A percentile compares a stretch with the other conserved stretches of the same genome.
Evolutionary conservation across 169 alveolate genomes (phyloP).

Genomic region (Plasmodium gallinaceum): DNA sequence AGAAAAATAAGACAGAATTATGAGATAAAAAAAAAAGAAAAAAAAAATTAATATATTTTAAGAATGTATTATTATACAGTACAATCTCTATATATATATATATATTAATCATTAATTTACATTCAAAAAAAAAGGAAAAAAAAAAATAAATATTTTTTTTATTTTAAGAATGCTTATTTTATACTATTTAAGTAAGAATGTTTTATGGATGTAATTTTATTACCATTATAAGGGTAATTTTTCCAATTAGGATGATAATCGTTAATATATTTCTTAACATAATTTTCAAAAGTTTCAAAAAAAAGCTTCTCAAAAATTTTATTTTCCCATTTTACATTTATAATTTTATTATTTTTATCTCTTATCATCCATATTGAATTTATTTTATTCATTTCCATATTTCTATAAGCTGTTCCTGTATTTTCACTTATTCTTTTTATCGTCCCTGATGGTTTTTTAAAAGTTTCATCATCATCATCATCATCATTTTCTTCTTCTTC

Average conservation of each 20-base stretch:
- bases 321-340: slow-evolving; percentile 88
- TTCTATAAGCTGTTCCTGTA: slow-evolving; percentile 75
- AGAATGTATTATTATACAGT: not conserved
- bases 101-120: not conserved
- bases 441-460: slow-evolving; percentile 64
- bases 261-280: slow-evolving; percentile 80
- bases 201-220: slow-evolving; percentile 13
- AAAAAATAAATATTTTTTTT: no score
- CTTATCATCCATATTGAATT: slow-evolving; percentile 86
- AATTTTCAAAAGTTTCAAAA: slow-evolving; percentile 83
- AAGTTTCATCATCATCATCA: slow-evolving; percentile 76
- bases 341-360: slow-evolving; percentile 84
- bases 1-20: not conserved
- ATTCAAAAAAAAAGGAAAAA: no score
- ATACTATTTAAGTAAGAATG: slow-evolving; percentile 46
- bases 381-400: slow-evolving; percentile 65
- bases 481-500: slow-evolving; percentile 40
- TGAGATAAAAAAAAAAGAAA: slow-evolving; percentile 4
- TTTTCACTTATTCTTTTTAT: slow-evolving; percentile 71
- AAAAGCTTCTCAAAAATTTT: slow-evolving; percentile 84
- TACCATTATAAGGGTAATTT: slow-evolving; percentile 74
- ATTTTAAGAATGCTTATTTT: not conserved
- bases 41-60: not conserved
- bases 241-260: slow-evolving; percentile 81
- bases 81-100: not conserved